Evolutionary conservation across 371 early-diverging fungal genomes (phyloP).

Genomic region (Mortierella sp.): DNA sequence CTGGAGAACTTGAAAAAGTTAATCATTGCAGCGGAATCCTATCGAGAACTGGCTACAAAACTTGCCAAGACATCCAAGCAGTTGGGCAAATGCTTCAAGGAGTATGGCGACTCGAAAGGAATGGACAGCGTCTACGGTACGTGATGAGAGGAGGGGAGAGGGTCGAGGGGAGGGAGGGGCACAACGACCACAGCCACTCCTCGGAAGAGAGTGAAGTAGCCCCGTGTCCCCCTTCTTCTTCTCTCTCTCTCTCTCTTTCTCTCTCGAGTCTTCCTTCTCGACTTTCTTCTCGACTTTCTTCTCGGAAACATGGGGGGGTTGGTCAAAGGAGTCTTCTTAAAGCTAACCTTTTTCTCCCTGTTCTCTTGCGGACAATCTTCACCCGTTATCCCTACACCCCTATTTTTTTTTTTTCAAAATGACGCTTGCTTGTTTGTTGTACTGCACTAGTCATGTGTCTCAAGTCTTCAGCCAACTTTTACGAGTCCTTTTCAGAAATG

Average conservation of each 20-base stretch:
- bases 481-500: constrained; percentile 53
- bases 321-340: no score
- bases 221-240: no score
- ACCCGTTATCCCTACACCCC: no score
- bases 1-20: constrained; percentile 44
- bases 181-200: no score
- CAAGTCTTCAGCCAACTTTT: constrained; percentile 54
- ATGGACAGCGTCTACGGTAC: constrained; percentile 52
- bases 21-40: constrained; percentile 46
- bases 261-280: no score
- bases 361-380: no score
- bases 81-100: constrained; percentile 45
- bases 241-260: no score
- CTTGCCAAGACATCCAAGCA: constrained; percentile 52
- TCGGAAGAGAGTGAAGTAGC: no score
- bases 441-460: constrained; percentile 49
- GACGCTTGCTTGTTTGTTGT: constrained; percentile 3
- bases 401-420: constrained; percentile 9
- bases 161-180: no score
- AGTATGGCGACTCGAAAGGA: constrained; percentile 49
- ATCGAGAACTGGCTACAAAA: constrained; percentile 39
- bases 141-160: not conserved
- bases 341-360: no score
- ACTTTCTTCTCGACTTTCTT: no score
- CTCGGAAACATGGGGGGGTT: no score